Evolutionary conservation across 805 yeast genomes (phyloP).

Genomic region (Nakazawaea pomicola): DNA sequence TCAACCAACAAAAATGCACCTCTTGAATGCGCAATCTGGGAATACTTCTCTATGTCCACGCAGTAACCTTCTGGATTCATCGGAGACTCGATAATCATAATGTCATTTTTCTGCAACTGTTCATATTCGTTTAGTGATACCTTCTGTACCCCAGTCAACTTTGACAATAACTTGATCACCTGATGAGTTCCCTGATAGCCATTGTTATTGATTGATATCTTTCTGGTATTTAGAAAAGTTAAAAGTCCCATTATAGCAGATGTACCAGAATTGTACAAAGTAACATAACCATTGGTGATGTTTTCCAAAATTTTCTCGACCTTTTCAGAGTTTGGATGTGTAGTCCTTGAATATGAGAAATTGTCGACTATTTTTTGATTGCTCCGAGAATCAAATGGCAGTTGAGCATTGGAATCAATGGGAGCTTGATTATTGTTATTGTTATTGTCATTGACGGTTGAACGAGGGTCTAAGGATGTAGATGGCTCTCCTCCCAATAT

Average conservation of each 20-base stretch:
- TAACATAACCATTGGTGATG: slow-evolving; percentile 40
- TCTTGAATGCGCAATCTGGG: slow-evolving; percentile 36
- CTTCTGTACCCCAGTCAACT: slow-evolving; percentile 36
- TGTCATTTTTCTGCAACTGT: slow-evolving; percentile 34
- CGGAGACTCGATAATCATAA: slow-evolving; percentile 48
- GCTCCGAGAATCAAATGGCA: too few relatives aligned
- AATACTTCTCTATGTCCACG: slow-evolving; percentile 36
- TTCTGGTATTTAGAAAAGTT: slow-evolving; percentile 41
- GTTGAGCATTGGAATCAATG: background rate
- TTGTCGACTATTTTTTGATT: too few relatives aligned
- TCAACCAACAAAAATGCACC: slow-evolving; percentile 44
- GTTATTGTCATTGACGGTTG: background rate
- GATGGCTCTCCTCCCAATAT: slow-evolving; percentile 9
- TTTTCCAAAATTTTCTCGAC: slow-evolving; percentile 42
- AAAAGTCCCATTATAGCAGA: slow-evolving; percentile 47
- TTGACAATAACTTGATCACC: slow-evolving; percentile 37
- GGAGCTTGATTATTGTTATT: too few relatives aligned
- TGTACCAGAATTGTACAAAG: slow-evolving; percentile 46
- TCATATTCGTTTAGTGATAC: slow-evolving; percentile 29
- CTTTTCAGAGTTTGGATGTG: slow-evolving; percentile 43
- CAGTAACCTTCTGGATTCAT: slow-evolving; percentile 47
- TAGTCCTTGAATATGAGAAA: slow-evolving; percentile 34
- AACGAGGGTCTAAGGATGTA: slow-evolving; percentile 1
- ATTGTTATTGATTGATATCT: slow-evolving; percentile 38
- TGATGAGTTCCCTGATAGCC: slow-evolving; percentile 51